Conservation (phyloP, 345 rosid genomes). For the Theobroma cacao region DNA sequence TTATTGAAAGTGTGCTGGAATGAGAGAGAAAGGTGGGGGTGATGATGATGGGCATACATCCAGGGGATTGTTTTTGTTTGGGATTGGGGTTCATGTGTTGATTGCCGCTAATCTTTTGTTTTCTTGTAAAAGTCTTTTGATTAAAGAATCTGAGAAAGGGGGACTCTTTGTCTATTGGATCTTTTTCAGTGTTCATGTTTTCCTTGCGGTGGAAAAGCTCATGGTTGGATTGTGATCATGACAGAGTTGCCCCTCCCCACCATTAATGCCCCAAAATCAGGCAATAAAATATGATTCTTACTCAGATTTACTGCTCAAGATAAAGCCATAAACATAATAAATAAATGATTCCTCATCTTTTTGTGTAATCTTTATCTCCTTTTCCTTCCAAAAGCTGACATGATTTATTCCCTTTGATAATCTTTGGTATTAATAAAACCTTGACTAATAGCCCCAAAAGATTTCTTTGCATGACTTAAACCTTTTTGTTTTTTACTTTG, state of each 20-base stretch:
- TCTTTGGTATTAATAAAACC: not conserved
- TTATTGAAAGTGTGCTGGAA: not conserved
- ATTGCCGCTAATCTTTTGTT: not conserved
- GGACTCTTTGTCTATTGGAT: not conserved
- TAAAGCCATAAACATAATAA: not conserved
- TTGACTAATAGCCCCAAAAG: too few relatives aligned
- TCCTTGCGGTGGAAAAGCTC: not conserved
- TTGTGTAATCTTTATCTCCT: not conserved
- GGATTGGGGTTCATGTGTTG: not conserved
- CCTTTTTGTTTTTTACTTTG: not conserved
- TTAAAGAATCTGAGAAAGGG: not conserved
- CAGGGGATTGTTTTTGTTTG: not conserved
- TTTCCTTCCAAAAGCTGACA: not conserved
- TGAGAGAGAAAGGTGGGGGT: not conserved
- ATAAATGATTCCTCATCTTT: not conserved
- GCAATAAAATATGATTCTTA: not conserved
- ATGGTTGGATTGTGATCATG: not conserved
- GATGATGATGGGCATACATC: not conserved
- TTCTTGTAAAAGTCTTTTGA: not conserved
- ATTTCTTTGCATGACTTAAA: too few relatives aligned
- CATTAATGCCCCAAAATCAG: not conserved
- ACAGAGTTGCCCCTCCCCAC: not conserved
- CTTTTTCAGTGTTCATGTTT: not conserved
- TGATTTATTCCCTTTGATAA: not conserved
- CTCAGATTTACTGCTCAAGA: not conserved